These are phyloP conservation scores for Hymenotorrendiella dingleyae DNA, from an alignment of 2,329 filamentous ascomycete species.

Conservation along the genomic window DNA sequence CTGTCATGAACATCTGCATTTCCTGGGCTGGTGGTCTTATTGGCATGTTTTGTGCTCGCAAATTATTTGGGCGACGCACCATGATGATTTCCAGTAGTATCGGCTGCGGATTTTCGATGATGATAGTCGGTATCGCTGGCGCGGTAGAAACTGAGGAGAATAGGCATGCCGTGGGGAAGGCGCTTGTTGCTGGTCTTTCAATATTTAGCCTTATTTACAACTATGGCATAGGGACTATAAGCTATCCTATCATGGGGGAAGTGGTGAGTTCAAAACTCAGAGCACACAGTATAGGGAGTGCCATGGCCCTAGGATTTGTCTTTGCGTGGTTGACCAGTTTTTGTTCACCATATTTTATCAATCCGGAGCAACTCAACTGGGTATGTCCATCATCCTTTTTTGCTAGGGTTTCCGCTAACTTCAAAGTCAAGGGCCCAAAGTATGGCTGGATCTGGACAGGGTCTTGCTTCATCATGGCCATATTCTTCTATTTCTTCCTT, in stretches of 20 bases:
- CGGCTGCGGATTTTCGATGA: conserved; percentile 30
- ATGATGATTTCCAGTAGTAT: conserved; percentile 30
- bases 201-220: conserved; percentile 33
- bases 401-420: conserved; percentile 18
- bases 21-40: conserved; percentile 31
- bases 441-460: conserved; percentile 35
- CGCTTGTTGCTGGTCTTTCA: conserved; percentile 30
- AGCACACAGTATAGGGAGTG: conserved; percentile 40
- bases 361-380: conserved; percentile 33
- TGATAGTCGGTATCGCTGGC: conserved; percentile 31
- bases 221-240: conserved; percentile 25
- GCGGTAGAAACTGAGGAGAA: conserved; percentile 24
- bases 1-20: conserved; percentile 32
- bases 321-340: conserved; percentile 32
- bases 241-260: conserved; percentile 15
- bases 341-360: conserved; percentile 31
- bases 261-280: conserved; percentile 37
- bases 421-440: conserved; percentile 29
- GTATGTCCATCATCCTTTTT: conserved; percentile 19
- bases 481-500: conserved; percentile 34
- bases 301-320: conserved; percentile 35
- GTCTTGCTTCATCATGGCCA: conserved; percentile 30
- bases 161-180: conserved; percentile 19
- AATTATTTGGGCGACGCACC: conserved; percentile 28
- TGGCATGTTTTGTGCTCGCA: conserved; percentile 28